A percentile compares a stretch with the other conserved stretches of the same genome.
Conservation (phyloP, 2,329 filamentous ascomycete genomes). For the Epicoccum nigrum region DNA sequence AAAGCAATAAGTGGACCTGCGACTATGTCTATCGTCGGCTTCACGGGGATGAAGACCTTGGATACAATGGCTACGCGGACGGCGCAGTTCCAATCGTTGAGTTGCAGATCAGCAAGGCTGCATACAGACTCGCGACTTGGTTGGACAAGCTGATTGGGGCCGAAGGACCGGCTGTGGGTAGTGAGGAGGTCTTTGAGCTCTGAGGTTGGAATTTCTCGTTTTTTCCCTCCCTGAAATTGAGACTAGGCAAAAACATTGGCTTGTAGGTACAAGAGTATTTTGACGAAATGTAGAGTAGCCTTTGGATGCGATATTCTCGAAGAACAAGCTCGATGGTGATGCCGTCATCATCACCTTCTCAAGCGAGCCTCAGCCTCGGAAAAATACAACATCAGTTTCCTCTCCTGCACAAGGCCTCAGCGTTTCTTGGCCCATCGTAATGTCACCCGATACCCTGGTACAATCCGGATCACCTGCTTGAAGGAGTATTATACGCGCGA, state of each 20-base stretch:
- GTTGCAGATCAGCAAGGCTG: conserved; percentile 51
- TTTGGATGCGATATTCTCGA: not conserved
- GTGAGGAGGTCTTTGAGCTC: conserved; percentile 28
- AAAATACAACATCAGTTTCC: not conserved
- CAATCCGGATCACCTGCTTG: conserved; percentile 10
- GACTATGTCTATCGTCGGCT: conserved; percentile 47
- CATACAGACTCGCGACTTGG: conserved; percentile 48
- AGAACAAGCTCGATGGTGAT: not conserved
- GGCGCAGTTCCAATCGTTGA: conserved; percentile 50
- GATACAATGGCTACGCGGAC: conserved; percentile 46
- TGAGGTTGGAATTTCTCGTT: not conserved
- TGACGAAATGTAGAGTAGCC: too few species aligned
- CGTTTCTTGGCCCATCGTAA: conserved; percentile 10
- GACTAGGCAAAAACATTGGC: too few species aligned
- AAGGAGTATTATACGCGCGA: conserved; percentile 11
- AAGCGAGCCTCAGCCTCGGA: conserved; percentile 5
- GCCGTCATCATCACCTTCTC: not conserved
- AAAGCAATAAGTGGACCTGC: conserved; percentile 49
- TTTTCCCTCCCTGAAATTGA: too few species aligned
- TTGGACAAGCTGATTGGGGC: conserved; percentile 44
- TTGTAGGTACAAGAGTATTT: too few species aligned
- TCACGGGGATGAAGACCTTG: conserved; percentile 42
- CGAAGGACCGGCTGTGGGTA: conserved; percentile 1
- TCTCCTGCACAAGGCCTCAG: not conserved
- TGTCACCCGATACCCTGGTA: conserved; percentile 3